Conservation (phyloP, 805 yeast species). For the Candida koratica region DNA sequence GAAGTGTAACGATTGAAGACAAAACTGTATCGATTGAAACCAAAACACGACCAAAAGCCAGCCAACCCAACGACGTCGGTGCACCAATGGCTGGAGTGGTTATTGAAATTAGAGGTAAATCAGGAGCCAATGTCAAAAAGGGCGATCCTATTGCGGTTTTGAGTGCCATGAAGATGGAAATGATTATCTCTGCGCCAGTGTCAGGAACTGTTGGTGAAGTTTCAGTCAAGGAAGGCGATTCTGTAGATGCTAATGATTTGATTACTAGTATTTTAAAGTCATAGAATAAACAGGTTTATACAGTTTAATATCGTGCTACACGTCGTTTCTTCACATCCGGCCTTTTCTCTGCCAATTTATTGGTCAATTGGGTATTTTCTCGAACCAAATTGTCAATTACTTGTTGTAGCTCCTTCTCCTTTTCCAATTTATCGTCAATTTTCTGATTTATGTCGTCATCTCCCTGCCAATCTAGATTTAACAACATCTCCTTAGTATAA, state of each 20-base stretch:
- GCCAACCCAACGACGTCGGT: slow-evolving; percentile 88
- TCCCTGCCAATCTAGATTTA: slow-evolving; percentile 42
- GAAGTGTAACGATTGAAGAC: slow-evolving; percentile 91
- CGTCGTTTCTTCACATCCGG: slow-evolving; percentile 4
- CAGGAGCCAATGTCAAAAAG: slow-evolving; percentile 86
- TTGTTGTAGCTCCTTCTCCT: slow-evolving; percentile 23
- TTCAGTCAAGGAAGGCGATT: slow-evolving; percentile 82
- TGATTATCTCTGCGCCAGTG: slow-evolving; percentile 92
- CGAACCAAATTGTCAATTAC: slow-evolving; percentile 23
- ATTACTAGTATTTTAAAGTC: slow-evolving; percentile 40
- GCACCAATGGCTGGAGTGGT: slow-evolving; percentile 99
- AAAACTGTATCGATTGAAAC: slow-evolving; percentile 82
- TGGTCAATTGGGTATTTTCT: slow-evolving; percentile 24
- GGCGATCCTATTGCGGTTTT: slow-evolving; percentile 93
- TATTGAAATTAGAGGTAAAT: slow-evolving; percentile 87
- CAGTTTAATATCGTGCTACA: neutral
- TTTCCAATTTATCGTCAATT: slow-evolving; percentile 15
- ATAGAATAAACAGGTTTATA: too few species aligned
- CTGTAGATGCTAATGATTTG: slow-evolving; percentile 92
- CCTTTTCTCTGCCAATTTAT: slow-evolving; percentile 16
- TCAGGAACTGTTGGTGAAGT: slow-evolving; percentile 80
- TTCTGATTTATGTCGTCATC: slow-evolving; percentile 18
- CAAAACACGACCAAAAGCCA: slow-evolving; percentile 86
- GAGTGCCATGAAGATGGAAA: slow-evolving; percentile 99
- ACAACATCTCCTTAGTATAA: slow-evolving; percentile 47